Conservation (phyloP, 1,284 basidiomycete genomes). For the Vanrija humicola region DNA sequence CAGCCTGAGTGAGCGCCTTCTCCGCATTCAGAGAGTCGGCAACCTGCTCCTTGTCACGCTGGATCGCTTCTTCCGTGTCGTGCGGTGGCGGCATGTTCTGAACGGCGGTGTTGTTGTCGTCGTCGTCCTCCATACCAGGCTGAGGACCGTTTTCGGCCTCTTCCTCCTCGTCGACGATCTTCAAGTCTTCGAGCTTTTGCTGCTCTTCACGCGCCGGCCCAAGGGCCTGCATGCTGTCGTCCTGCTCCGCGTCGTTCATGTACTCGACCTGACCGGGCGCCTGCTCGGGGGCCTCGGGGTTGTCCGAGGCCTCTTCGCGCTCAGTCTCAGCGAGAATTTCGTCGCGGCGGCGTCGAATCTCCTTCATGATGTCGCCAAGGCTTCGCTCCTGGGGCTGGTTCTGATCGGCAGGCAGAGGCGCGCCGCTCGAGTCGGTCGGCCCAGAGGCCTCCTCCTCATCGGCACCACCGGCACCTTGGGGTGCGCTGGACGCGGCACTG, state of each 20-base stretch:
- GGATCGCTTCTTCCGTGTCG: conserved; percentile 17
- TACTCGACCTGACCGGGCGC: conserved; percentile 72
- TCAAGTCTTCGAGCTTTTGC: conserved; percentile 75
- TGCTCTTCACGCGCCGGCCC: conserved; percentile 78
- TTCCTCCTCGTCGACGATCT: conserved; percentile 61
- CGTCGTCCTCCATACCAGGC: conserved; percentile 21
- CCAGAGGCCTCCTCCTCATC: conserved; percentile 41
- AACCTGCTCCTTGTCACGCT: conserved; percentile 18
- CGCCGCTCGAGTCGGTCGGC: conserved; percentile 38
- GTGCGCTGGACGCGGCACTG: conserved; percentile 23
- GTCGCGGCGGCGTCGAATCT: conserved; percentile 77
- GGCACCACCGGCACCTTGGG: conserved; percentile 29
- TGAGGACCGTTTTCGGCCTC: conserved; percentile 3
- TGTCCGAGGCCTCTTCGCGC: conserved; percentile 45
- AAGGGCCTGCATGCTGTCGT: conserved; percentile 80
- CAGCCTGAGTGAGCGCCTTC: conserved; percentile 48
- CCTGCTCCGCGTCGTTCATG: conserved; percentile 64
- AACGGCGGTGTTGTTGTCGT: neutral
- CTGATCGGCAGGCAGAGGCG: conserved; percentile 33
- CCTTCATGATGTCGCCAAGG: conserved; percentile 79
- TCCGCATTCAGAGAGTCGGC: conserved; percentile 31
- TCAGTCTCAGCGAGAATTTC: conserved; percentile 67
- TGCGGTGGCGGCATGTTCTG: neutral
- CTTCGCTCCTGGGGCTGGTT: conserved; percentile 61
- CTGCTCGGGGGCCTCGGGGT: conserved; percentile 46